Percentiles rank a stretch among this genome's conserved stretches.
Evolutionary conservation across 2,329 filamentous ascomycete genomes (phyloP).

Genomic region (Penicillium olsonii): DNA sequence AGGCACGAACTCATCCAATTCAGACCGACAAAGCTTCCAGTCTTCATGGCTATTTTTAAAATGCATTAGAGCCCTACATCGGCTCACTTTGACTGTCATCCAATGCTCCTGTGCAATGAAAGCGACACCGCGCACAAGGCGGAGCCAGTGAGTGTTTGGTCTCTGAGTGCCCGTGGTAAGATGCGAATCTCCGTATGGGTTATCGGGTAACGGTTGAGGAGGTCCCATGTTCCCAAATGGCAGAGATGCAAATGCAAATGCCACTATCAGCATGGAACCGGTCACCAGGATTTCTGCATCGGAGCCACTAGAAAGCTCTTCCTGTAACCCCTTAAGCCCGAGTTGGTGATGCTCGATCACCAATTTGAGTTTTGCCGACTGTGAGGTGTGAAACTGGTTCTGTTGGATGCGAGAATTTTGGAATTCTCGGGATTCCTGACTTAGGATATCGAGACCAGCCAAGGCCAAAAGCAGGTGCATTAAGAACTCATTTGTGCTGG

Average conservation of each 20-base stretch:
- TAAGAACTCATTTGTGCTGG: constrained; percentile 17
- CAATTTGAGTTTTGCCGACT: not conserved
- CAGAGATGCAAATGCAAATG: constrained; percentile 24
- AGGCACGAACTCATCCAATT: not conserved
- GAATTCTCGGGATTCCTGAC: not conserved
- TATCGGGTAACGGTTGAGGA: not conserved
- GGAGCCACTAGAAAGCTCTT: constrained; percentile 10
- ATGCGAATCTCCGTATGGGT: not conserved
- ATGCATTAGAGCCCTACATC: constrained; percentile 11
- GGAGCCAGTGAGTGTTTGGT: constrained; percentile 19
- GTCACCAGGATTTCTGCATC: constrained; percentile 16
- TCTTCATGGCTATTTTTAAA: constrained; percentile 19
- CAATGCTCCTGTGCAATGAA: constrained; percentile 14
- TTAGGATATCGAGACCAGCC: constrained; percentile 22
- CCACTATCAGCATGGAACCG: constrained; percentile 21
- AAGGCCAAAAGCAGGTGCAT: constrained; percentile 30
- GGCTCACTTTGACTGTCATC: constrained; percentile 11
- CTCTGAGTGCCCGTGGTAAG: not conserved
- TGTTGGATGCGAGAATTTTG: not conserved
- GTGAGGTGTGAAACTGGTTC: not conserved
- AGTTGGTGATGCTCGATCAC: constrained; percentile 25
- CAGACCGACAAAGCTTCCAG: constrained; percentile 10
- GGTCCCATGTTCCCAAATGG: constrained; percentile 4
- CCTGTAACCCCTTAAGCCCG: constrained; percentile 19
- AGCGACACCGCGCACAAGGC: constrained; percentile 16